Conservation (phyloP, 805 yeast species). For the Metschnikowia picachoensis region DNA sequence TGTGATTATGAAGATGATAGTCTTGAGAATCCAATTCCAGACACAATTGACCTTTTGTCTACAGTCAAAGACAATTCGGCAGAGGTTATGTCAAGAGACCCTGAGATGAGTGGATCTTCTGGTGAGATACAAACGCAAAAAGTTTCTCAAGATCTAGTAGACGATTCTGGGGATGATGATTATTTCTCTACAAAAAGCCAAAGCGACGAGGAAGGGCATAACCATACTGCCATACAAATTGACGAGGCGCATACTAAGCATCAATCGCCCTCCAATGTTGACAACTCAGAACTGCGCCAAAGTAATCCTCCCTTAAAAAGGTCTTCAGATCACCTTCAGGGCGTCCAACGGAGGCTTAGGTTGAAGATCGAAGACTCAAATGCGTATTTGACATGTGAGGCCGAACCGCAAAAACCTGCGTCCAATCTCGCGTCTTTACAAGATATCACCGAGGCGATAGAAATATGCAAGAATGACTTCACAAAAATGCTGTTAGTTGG, state of each 20-base stretch:
- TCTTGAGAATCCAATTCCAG: too few species aligned
- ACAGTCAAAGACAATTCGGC: too few species aligned
- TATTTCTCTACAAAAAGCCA: too few species aligned
- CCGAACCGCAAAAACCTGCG: background rate
- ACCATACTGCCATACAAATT: background rate
- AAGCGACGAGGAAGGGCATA: background rate
- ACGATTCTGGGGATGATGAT: too few species aligned
- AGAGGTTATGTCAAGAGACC: too few species aligned
- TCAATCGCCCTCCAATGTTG: too few species aligned
- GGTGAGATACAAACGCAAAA: too few species aligned
- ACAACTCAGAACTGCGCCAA: too few species aligned
- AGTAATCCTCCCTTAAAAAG: background rate
- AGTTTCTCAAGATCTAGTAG: too few species aligned
- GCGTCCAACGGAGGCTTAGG: background rate
- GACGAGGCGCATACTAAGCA: too few species aligned
- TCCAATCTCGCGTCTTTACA: slow-evolving; percentile 10
- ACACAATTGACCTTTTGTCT: too few species aligned
- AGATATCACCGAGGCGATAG: slow-evolving; percentile 15
- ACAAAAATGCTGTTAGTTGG: slow-evolving; percentile 76
- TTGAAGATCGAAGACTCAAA: slow-evolving; percentile 1
- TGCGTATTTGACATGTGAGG: background rate
- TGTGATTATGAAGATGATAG: background rate
- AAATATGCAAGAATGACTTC: slow-evolving; percentile 70
- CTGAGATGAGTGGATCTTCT: too few species aligned
- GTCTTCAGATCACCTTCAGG: slow-evolving; percentile 6